A percentile compares a stretch with the other conserved stretches of the same genome.
Evolutionary conservation across 208 protist genomes (phyloP).

Genomic region (Leishmania amazonensis): DNA sequence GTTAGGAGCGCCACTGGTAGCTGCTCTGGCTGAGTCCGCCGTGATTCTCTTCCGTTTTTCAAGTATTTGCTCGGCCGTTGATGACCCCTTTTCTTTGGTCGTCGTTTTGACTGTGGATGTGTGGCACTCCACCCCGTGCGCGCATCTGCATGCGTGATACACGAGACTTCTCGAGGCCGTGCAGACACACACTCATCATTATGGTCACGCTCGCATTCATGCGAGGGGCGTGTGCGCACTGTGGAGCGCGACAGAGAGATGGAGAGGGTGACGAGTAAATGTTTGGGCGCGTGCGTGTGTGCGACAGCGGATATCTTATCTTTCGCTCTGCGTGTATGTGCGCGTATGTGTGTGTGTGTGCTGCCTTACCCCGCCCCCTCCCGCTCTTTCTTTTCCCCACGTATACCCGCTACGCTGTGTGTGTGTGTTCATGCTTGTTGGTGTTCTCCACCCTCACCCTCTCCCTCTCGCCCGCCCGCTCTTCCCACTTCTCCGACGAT

Average conservation of each 20-base stretch:
- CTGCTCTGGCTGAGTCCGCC: neutral
- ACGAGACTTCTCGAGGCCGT: neutral
- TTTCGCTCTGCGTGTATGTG: neutral
- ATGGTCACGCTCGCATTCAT: neutral
- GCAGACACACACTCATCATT: neutral
- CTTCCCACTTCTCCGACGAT: too few relatives aligned
- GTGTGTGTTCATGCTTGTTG: neutral
- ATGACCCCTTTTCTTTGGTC: neutral
- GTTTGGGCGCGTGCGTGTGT: neutral
- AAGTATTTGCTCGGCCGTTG: neutral
- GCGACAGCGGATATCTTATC: neutral
- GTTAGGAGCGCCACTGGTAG: neutral
- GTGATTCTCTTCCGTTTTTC: neutral
- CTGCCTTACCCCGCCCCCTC: neutral
- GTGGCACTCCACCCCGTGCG: neutral
- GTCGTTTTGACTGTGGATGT: neutral
- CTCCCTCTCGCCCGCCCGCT: neutral
- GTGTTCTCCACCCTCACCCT: neutral
- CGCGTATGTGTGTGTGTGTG: neutral
- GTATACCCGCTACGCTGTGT: neutral
- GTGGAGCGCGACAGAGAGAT: neutral
- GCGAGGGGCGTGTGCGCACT: neutral
- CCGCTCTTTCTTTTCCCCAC: neutral
- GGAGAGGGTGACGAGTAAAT: neutral
- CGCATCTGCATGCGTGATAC: neutral